Percentiles rank a stretch among this genome's conserved stretches.
phyloP scores from a whole-genome alignment of 2,329 filamentous ascomycete species.

The Penicillium sp. region DNA sequence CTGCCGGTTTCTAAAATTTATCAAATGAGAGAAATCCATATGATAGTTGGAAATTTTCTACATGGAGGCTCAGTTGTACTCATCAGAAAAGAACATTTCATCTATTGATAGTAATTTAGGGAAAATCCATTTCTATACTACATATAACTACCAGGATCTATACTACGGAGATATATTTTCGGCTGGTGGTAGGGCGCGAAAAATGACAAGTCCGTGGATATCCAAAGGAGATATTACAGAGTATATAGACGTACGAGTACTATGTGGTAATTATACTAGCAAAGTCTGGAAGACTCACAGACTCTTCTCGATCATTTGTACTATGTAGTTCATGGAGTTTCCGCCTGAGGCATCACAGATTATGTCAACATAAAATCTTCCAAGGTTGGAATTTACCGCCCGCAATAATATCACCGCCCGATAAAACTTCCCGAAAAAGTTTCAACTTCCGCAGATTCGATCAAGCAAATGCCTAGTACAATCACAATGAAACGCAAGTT shows the following conservation, averaged over 20 bases:
- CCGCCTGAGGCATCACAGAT: conserved; percentile 1
- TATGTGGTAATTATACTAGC: neutral
- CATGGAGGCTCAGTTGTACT: too few species aligned
- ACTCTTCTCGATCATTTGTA: neutral
- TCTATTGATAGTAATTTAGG: too few species aligned
- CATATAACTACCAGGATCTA: neutral
- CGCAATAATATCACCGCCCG: conserved; percentile 36
- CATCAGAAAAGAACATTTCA: too few species aligned
- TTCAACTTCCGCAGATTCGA: conserved; percentile 13
- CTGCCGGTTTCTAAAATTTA: too few species aligned
- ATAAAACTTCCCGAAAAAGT: conserved; percentile 33
- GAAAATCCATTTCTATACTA: too few species aligned
- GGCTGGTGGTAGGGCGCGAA: neutral
- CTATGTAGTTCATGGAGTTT: neutral
- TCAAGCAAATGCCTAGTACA: conserved; percentile 14
- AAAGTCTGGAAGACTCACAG: neutral
- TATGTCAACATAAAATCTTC: conserved; percentile 7
- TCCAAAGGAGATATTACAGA: neutral
- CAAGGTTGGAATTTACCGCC: conserved; percentile 28
- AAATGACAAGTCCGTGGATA: neutral
- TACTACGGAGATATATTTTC: neutral
- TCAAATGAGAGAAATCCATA: too few species aligned
- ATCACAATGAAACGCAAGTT: conserved; percentile 52
- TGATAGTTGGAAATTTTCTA: too few species aligned
- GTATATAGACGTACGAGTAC: too few species aligned